Conservation (phyloP, 2,329 filamentous ascomycete species). For the Trichophyton verrucosum region DNA sequence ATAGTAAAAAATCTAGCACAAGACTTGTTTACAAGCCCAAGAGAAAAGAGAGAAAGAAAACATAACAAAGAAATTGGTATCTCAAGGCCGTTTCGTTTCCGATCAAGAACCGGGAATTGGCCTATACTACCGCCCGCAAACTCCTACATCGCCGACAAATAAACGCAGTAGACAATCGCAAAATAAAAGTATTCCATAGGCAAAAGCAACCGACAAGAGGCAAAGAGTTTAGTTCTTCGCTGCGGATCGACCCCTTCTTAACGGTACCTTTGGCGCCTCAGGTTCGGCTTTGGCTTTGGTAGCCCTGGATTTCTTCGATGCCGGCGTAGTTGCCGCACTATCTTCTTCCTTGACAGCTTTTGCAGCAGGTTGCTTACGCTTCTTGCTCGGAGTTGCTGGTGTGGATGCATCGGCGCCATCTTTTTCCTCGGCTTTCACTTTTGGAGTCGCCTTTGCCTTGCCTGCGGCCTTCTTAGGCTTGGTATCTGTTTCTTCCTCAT, state of each 20-base stretch:
- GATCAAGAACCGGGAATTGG: background rate
- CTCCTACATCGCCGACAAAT: background rate
- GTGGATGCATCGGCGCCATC: background rate
- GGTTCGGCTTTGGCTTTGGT: background rate
- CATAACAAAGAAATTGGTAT: background rate
- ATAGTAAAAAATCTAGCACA: background rate
- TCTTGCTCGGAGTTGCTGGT: background rate
- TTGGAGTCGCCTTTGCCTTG: background rate
- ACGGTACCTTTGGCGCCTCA: background rate
- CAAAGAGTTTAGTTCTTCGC: slow-evolving; percentile 1
- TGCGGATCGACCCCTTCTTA: slow-evolving; percentile 13
- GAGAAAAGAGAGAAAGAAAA: background rate
- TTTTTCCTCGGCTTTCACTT: background rate
- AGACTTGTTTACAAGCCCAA: background rate
- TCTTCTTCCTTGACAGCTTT: background rate
- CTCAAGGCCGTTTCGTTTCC: background rate
- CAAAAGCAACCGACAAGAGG: background rate
- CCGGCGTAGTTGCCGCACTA: background rate
- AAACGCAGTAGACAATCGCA: background rate
- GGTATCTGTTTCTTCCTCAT: slow-evolving; percentile 34
- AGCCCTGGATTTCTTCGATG: background rate
- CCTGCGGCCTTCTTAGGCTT: background rate
- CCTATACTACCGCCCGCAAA: background rate
- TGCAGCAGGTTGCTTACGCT: slow-evolving; percentile 4
- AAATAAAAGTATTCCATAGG: background rate